Conservation (phyloP, 257 asterid genomes). For the Scutellaria minor region DNA sequence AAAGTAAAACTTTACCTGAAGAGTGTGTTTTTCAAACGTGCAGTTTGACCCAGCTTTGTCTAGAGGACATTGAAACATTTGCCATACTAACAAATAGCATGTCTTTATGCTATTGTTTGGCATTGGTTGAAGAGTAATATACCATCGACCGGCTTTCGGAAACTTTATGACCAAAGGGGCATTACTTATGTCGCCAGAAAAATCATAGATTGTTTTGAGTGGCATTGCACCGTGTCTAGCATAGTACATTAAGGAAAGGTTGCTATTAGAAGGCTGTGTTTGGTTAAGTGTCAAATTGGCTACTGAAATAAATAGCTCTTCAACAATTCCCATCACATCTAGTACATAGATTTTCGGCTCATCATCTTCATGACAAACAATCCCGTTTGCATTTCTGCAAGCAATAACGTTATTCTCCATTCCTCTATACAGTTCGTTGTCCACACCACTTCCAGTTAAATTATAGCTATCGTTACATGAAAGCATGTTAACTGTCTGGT, state of each 20-base stretch:
- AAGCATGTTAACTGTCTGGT: conserved; percentile 73
- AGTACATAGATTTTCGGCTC: conserved; percentile 52
- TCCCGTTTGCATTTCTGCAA: conserved; percentile 60
- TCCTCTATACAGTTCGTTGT: conserved; percentile 33
- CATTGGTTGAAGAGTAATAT: conserved; percentile 56
- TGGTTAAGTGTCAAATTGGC: conserved; percentile 53
- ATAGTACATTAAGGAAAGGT: conserved; percentile 59
- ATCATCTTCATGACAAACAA: conserved; percentile 58
- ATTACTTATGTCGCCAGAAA: conserved; percentile 64
- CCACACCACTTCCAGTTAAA: conserved; percentile 37
- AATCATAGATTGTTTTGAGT: conserved; percentile 59
- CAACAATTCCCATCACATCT: conserved; percentile 66
- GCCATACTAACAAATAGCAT: conserved; percentile 74
- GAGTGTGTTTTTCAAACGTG: conserved; percentile 66
- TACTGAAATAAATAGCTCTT: conserved; percentile 59
- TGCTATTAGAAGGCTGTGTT: conserved; percentile 47
- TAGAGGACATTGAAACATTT: conserved; percentile 73
- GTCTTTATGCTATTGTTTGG: conserved; percentile 39
- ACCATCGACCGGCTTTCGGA: conserved; percentile 92
- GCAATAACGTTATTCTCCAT: conserved; percentile 45
- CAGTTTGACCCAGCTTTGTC: conserved; percentile 88
- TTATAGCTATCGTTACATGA: conserved; percentile 57
- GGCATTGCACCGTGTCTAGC: conserved; percentile 73
- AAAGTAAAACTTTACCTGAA: conserved; percentile 65
- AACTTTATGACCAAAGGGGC: conserved; percentile 62